Conservation (phyloP, 2,329 filamentous ascomycete genomes). For the Alternaria angustiovoidea region DNA sequence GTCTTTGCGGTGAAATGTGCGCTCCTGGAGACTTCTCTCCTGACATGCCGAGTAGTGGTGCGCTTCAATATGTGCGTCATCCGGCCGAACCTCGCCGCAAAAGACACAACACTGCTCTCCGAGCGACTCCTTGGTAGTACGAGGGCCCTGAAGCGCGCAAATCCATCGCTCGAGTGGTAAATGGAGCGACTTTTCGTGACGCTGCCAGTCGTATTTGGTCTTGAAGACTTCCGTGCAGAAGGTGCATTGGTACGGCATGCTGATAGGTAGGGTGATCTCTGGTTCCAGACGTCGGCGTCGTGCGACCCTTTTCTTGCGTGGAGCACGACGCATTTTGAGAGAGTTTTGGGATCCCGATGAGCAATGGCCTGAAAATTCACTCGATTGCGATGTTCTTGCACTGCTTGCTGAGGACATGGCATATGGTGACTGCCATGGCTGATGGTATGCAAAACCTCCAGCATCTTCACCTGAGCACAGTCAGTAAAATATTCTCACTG, state of each 20-base stretch:
- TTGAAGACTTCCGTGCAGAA: slow-evolving; percentile 44
- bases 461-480: neutral
- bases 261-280: slow-evolving; percentile 13
- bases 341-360: slow-evolving; percentile 30
- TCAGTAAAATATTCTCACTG: neutral
- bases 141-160: slow-evolving; percentile 28
- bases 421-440: slow-evolving; percentile 23
- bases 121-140: slow-evolving; percentile 18
- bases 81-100: slow-evolving; percentile 22
- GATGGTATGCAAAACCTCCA: slow-evolving; percentile 5
- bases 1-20: slow-evolving; percentile 42
- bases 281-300: slow-evolving; percentile 21
- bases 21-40: slow-evolving; percentile 30
- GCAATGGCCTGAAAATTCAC: slow-evolving; percentile 25
- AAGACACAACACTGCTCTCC: slow-evolving; percentile 31
- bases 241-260: slow-evolving; percentile 38
- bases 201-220: slow-evolving; percentile 41
- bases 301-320: slow-evolving; percentile 21
- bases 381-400: slow-evolving; percentile 33
- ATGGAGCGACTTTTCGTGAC: slow-evolving; percentile 43
- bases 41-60: slow-evolving; percentile 35
- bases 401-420: slow-evolving; percentile 34
- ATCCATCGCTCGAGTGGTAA: slow-evolving; percentile 40
- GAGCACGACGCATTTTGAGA: slow-evolving; percentile 15
- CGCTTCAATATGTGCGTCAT: slow-evolving; percentile 25